Base-by-base conservation (phyloP, 495 filamentous ascomycete species). In the Trichoderma parareesei region DNA sequence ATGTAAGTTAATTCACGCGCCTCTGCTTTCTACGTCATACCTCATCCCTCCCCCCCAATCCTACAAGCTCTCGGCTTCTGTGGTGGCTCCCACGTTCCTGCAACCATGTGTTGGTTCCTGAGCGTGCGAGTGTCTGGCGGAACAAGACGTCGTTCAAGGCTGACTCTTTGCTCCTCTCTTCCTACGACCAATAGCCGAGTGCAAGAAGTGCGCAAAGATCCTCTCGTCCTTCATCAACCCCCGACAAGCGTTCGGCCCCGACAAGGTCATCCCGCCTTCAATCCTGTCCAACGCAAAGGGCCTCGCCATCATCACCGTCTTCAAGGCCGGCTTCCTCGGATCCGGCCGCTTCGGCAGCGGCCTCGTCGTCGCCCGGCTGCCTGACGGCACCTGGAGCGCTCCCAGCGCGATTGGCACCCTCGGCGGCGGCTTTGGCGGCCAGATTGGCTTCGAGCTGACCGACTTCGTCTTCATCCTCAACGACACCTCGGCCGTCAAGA, bases 391-490 rank as follows among this genome's bases (percentile, higher is more conserved):
- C 60, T 98, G 94, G 94, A 95, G 90, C 65, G 95, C 94, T 16
- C 94, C 94, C 6, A 91, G 90, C 16, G 95, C 94, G 20, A 96
- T 98, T 67, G 86, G 87, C 62, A 94, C 90, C 20, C 90, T 89
- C 35, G 94, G 94, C 69, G 95, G 88, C 64, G 94, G 94, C 37
- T 93, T 98, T 68, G 94, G 94, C 69, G 93, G 94, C 27, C 94
- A 98, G 74, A 96, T 98, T 71, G 94, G 94, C 40, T 93, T 96
- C 79, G 94, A 98, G 75, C 79, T 98, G 66, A 98, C 95, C 49
- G 94, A 98, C 73, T 98, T 98, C 73, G 95, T 98, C 70, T 98
- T 98, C 80, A 97, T 98, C 66, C 86, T 98, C 61, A 98, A 98
- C 75, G 94, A 98, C 72, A 83, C 87, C 48, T 85, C 83, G 48